These are phyloP conservation scores for Pseudonitzschia delicatissima DNA, from an alignment of 108 stramenopile species.

Conservation along the genomic window DNA sequence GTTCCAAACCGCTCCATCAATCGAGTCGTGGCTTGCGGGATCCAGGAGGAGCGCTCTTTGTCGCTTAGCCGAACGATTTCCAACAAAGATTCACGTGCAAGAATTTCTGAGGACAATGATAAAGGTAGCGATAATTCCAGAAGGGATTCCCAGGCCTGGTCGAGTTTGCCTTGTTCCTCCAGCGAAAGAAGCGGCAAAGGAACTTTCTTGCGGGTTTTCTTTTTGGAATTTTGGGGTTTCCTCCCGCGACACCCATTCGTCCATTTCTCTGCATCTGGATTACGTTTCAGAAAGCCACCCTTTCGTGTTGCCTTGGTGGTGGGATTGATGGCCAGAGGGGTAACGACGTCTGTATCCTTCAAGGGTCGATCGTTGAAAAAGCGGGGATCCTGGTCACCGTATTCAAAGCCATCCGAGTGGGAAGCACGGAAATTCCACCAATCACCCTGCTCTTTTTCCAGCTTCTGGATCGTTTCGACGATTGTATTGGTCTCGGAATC, in stretches of 20 bases:
- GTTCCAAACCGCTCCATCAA: neutral
- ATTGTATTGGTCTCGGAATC: constrained; percentile 6
- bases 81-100: no score
- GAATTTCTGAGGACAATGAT: neutral
- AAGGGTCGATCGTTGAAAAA: constrained; percentile 46
- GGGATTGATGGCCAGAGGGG: constrained; percentile 50
- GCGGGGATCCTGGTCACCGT: constrained; percentile 77
- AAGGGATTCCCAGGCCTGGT: constrained; percentile 38
- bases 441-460: neutral
- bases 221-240: neutral
- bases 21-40: neutral
- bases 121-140: neutral
- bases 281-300: constrained; percentile 54
- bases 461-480: neutral
- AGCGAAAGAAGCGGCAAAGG: constrained; percentile 4
- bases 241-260: no score
- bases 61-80: neutral
- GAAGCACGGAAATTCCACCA: constrained; percentile 64
- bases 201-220: neutral
- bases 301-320: constrained; percentile 51
- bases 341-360: constrained; percentile 43
- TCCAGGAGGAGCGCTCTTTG: constrained; percentile 1
- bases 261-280: constrained; percentile 42
- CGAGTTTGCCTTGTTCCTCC: constrained; percentile 26
- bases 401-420: constrained; percentile 61